These are phyloP conservation scores for Colletotrichum sp. DNA, from an alignment of 2,329 filamentous ascomycete genomes.

Conservation along the genomic window DNA sequence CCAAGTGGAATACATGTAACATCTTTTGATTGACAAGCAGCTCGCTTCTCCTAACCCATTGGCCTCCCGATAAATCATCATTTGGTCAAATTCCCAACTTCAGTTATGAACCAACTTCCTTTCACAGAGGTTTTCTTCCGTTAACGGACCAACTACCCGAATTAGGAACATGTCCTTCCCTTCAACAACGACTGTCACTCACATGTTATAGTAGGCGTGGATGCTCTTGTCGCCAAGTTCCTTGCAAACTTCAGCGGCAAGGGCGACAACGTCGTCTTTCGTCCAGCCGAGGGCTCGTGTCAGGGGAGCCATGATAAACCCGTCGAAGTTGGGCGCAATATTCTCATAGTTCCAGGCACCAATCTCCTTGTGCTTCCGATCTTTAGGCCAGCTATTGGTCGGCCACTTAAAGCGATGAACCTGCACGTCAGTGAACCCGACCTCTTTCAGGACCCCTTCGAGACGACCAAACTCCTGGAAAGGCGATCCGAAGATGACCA, in stretches of 20 bases:
- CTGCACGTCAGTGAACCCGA: background rate
- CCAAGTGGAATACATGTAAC: background rate
- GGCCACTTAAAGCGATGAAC: background rate
- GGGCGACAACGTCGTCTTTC: background rate
- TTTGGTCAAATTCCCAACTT: accelerated
- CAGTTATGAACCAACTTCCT: accelerated
- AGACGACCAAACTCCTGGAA: background rate
- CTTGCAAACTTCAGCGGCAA: background rate
- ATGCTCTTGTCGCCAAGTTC: background rate
- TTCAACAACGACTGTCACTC: background rate
- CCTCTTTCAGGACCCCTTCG: background rate
- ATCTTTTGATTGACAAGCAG: accelerated
- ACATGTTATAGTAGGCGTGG: background rate
- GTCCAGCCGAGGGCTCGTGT: background rate
- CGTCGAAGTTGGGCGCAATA: background rate
- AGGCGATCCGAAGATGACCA: background rate
- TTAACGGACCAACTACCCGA: background rate
- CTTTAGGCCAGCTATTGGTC: background rate
- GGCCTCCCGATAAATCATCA: accelerated
- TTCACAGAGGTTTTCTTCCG: background rate
- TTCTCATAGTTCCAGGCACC: background rate
- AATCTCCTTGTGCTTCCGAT: background rate
- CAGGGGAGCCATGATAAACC: background rate
- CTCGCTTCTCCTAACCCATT: accelerated
- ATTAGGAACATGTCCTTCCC: background rate